Conservation (phyloP, 192 early-diverging fungal genomes). For the Entomortierella parvispora region DNA sequence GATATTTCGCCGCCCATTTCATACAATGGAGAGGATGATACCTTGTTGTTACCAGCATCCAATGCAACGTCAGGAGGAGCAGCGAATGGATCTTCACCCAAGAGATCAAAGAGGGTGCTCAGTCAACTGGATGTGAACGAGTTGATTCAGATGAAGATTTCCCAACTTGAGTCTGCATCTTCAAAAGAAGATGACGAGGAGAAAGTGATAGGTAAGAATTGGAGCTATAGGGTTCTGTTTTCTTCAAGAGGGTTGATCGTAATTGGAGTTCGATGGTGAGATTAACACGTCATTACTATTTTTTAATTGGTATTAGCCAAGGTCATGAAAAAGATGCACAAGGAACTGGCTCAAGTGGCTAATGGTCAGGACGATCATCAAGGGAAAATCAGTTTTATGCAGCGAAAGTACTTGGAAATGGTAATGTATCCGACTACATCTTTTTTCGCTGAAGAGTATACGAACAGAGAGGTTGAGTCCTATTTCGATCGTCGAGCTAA, state of each 20-base stretch:
- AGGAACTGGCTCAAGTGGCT: constrained; percentile 60
- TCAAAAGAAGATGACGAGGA: constrained; percentile 68
- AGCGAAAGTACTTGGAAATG: constrained; percentile 68
- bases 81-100: constrained; percentile 1
- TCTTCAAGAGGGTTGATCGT: background rate
- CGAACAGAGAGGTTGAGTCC: too few species aligned
- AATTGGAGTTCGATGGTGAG: background rate
- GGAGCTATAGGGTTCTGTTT: constrained; percentile 4
- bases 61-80: background rate
- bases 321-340: constrained; percentile 67
- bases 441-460: too few species aligned
- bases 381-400: constrained; percentile 59
- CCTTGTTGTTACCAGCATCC: background rate
- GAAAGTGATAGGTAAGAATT: constrained; percentile 58
- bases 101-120: constrained; percentile 41
- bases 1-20: too few species aligned
- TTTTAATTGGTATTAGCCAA: constrained; percentile 60
- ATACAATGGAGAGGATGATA: background rate
- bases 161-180: constrained; percentile 62
- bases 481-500: too few species aligned
- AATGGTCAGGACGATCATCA: constrained; percentile 58
- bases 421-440: constrained; percentile 33
- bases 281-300: background rate
- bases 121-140: constrained; percentile 62
- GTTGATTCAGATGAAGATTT: constrained; percentile 67